These are phyloP conservation scores for Alternaria ethzedia DNA, from an alignment of 2,329 filamentous ascomycete genomes.

Conservation along the genomic window DNA sequence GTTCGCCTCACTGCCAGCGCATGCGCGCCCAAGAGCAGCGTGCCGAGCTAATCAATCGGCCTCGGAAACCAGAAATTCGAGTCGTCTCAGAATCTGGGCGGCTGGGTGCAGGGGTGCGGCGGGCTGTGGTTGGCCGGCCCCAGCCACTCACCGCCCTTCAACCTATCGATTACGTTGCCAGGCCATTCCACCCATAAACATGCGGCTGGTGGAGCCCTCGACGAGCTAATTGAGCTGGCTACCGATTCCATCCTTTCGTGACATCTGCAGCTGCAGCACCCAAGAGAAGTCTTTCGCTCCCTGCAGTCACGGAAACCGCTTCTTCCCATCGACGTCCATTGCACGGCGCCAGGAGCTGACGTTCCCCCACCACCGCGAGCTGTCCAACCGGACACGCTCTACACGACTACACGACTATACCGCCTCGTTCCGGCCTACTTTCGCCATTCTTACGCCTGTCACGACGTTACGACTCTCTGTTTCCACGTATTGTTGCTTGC, in stretches of 20 bases:
- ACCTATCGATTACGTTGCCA: slow-evolving; percentile 34
- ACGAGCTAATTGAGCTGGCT: slow-evolving; percentile 32
- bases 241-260: slow-evolving; percentile 24
- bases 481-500: slow-evolving; percentile 15
- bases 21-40: slow-evolving; percentile 10
- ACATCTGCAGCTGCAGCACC: slow-evolving; percentile 17
- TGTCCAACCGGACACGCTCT: slow-evolving; percentile 45
- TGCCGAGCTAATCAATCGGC: slow-evolving; percentile 1
- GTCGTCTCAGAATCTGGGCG: slow-evolving; percentile 9
- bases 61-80: slow-evolving; percentile 9
- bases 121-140: slow-evolving; percentile 24
- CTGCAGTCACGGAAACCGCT: slow-evolving; percentile 8
- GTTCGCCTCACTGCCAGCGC: slow-evolving; percentile 16
- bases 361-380: slow-evolving; percentile 29
- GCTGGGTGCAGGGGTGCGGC: slow-evolving; percentile 18
- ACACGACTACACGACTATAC: slow-evolving; percentile 6
- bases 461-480: slow-evolving; percentile 41
- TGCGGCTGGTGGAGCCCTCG: slow-evolving; percentile 20
- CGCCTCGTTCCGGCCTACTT: slow-evolving; percentile 24
- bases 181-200: slow-evolving; percentile 31
- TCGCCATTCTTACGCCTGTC: slow-evolving; percentile 27
- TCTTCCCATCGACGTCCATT: slow-evolving; percentile 14
- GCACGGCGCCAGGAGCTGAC: slow-evolving; percentile 32
- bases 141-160: slow-evolving; percentile 27
- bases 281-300: slow-evolving; percentile 1